Percentiles rank a stretch among this genome's conserved stretches.
phyloP scores from a whole-genome alignment of 2,329 filamentous ascomycete genomes.

The Macroventuria anomochaeta region DNA sequence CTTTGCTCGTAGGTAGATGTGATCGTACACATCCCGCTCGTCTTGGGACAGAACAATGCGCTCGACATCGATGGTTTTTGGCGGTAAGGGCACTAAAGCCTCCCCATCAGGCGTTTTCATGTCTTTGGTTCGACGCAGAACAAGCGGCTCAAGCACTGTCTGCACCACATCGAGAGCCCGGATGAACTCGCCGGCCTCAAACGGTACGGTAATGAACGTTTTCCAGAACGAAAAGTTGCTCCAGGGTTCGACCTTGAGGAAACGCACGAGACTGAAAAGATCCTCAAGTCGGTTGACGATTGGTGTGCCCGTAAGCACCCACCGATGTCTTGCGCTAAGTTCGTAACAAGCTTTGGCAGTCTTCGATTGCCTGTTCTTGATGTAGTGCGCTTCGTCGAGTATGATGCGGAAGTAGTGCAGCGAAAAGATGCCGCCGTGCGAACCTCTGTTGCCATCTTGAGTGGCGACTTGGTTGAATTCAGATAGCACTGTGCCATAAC shows the following conservation, averaged over 20 bases:
- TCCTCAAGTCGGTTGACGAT: slow-evolving; percentile 97
- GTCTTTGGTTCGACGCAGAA: slow-evolving; percentile 92
- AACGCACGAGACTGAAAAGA: slow-evolving; percentile 89
- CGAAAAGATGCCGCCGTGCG: slow-evolving; percentile 78
- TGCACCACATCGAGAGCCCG: slow-evolving; percentile 95
- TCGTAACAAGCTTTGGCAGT: slow-evolving; percentile 96
- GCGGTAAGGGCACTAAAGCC: slow-evolving; percentile 80
- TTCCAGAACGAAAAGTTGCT: slow-evolving; percentile 99
- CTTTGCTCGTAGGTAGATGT: slow-evolving; percentile 84
- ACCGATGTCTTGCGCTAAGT: slow-evolving; percentile 81
- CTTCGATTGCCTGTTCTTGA: slow-evolving; percentile 87
- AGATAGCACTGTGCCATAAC: slow-evolving; percentile 89
- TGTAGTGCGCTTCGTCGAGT: slow-evolving; percentile 91
- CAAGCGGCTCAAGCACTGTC: slow-evolving; percentile 93
- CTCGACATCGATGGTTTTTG: slow-evolving; percentile 82
- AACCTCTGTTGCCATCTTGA: slow-evolving; percentile 69
- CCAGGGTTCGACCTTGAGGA: slow-evolving; percentile 95
- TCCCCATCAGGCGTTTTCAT: slow-evolving; percentile 94
- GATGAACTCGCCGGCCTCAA: slow-evolving; percentile 93
- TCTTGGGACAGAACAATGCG: slow-evolving; percentile 82
- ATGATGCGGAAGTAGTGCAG: slow-evolving; percentile 95
- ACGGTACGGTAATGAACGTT: slow-evolving; percentile 96
- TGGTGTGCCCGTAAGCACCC: slow-evolving; percentile 92
- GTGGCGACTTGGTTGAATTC: slow-evolving; percentile 80
- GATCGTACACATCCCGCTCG: slow-evolving; percentile 90